Conservation (phyloP, 2,329 filamentous ascomycete species). For the Anthostomella pinea region DNA sequence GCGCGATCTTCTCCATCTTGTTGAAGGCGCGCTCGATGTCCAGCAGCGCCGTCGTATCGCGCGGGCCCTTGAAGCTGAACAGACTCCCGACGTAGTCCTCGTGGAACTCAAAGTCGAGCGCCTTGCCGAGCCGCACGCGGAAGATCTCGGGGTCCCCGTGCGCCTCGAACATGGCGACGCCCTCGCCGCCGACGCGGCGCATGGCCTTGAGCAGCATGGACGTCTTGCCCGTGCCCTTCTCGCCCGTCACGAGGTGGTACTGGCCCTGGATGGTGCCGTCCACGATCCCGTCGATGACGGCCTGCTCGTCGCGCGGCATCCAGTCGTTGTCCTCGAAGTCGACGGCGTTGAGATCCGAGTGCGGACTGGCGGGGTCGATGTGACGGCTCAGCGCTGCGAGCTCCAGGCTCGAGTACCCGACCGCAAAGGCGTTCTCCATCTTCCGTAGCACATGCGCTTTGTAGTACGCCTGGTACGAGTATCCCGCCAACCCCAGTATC, state of each 20-base stretch:
- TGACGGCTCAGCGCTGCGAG: constrained; percentile 47
- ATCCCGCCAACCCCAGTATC: constrained; percentile 31
- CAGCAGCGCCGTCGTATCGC: constrained; percentile 84
- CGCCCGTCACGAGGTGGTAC: constrained; percentile 86
- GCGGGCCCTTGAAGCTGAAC: constrained; percentile 87
- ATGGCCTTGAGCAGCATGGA: constrained; percentile 94
- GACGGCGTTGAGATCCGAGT: constrained; percentile 10
- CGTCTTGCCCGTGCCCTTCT: constrained; percentile 93
- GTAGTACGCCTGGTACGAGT: constrained; percentile 46
- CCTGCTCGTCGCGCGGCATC: constrained; percentile 80
- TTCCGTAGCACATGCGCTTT: constrained; percentile 68
- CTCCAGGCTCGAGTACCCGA: constrained; percentile 64
- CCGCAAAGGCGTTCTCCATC: constrained; percentile 69
- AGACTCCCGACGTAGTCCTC: constrained; percentile 95
- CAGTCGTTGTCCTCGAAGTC: constrained; percentile 35
- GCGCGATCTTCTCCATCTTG: constrained; percentile 91
- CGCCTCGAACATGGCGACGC: constrained; percentile 90
- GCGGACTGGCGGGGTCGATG: constrained; percentile 10
- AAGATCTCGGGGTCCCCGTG: constrained; percentile 94
- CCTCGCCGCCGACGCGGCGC: constrained; percentile 83
- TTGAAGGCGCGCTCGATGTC: constrained; percentile 96
- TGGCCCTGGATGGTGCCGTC: constrained; percentile 69
- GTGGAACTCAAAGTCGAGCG: constrained; percentile 91
- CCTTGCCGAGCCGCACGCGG: constrained; percentile 84
- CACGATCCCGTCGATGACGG: constrained; percentile 76